Conservation (phyloP, 768 basidiomycete species). For the Calocybe cyanea region DNA sequence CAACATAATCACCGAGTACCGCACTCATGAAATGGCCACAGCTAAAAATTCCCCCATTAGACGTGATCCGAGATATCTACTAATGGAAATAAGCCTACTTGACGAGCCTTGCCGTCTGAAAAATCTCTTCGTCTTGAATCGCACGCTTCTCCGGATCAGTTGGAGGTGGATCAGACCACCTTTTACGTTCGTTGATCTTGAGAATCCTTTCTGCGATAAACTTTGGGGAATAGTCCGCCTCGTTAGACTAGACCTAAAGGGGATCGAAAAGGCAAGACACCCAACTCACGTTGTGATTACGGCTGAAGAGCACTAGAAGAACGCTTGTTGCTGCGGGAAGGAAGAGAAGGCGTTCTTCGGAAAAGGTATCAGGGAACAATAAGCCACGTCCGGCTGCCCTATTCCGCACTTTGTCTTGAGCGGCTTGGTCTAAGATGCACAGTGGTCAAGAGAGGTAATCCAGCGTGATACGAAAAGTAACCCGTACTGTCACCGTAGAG, state of each 20-base stretch:
- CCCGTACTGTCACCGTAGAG: slow-evolving; percentile 48
- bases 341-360: slow-evolving; percentile 48
- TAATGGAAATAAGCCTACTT: slow-evolving; percentile 35
- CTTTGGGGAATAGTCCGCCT: slow-evolving; percentile 12
- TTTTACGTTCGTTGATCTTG: slow-evolving; percentile 50
- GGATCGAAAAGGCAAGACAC: not conserved
- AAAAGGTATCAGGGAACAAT: slow-evolving; percentile 50
- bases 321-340: slow-evolving; percentile 52
- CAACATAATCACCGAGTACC: slow-evolving; percentile 57
- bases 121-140: slow-evolving; percentile 53
- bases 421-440: slow-evolving; percentile 26
- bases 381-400: slow-evolving; percentile 45
- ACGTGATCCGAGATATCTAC: not conserved
- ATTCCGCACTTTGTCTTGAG: slow-evolving; percentile 42
- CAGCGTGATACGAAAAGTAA: not conserved
- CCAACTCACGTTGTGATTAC: slow-evolving; percentile 54
- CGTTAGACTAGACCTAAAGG: not conserved
- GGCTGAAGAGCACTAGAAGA: slow-evolving; percentile 50
- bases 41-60: slow-evolving; percentile 18
- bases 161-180: slow-evolving; percentile 41
- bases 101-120: slow-evolving; percentile 52
- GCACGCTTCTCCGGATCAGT: slow-evolving; percentile 22
- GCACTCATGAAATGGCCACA: slow-evolving; percentile 53
- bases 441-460: slow-evolving; percentile 1
- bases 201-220: slow-evolving; percentile 51